phyloP scores from a whole-genome alignment of 306 rosid species.

The Acacia confusa region DNA sequence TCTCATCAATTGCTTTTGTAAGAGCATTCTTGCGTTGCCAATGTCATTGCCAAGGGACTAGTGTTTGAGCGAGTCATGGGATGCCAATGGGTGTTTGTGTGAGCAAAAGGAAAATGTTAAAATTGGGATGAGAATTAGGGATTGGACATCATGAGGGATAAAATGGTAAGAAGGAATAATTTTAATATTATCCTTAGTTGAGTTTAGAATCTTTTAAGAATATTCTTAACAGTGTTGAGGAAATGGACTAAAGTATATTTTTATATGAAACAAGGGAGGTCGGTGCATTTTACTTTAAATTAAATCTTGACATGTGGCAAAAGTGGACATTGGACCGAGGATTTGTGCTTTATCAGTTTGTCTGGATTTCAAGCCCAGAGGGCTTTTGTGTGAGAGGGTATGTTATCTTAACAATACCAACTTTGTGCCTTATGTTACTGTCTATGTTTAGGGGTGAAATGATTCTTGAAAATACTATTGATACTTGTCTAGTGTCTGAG shows the following conservation, averaged over 20 bases:
- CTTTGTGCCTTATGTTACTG: background rate
- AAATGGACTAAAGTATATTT: background rate
- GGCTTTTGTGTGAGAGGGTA: background rate
- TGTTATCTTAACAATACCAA: background rate
- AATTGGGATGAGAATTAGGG: background rate
- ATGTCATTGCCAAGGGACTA: background rate
- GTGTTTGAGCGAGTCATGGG: background rate
- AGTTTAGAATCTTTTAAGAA: no score
- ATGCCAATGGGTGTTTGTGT: background rate
- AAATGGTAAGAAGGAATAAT: no score
- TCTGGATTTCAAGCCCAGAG: background rate
- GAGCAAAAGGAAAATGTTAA: background rate
- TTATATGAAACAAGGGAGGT: background rate
- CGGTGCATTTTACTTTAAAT: background rate
- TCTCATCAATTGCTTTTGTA: background rate
- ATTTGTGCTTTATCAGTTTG: background rate
- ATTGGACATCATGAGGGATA: no score
- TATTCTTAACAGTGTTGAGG: background rate
- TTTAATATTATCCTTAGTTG: no score
- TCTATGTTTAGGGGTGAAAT: background rate
- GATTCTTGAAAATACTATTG: background rate
- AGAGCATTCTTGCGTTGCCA: background rate
- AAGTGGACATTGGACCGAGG: background rate
- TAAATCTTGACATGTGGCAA: background rate
- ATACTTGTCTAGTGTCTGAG: slow-evolving; percentile 14